Conservation (phyloP, 2,329 filamentous ascomycete species). For the Hymenoscyphus occultus region DNA sequence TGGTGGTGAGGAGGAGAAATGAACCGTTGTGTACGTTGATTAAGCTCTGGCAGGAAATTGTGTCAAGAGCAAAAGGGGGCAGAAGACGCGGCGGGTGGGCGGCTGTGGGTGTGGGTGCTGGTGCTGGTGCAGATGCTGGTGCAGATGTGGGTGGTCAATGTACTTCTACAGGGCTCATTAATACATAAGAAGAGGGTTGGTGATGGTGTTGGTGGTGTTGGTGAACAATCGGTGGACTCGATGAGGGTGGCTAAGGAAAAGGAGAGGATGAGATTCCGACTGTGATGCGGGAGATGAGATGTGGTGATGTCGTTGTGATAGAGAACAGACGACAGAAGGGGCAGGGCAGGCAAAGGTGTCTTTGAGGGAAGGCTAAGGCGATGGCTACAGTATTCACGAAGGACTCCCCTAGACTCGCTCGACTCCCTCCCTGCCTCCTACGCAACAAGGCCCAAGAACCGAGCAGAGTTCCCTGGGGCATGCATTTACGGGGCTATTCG, state of each 20-base stretch:
- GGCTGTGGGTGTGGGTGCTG: too few species aligned
- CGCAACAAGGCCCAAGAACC: too few species aligned
- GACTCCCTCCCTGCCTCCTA: too few species aligned
- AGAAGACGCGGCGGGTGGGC: not conserved
- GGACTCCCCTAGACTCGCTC: too few species aligned
- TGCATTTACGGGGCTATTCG: not conserved
- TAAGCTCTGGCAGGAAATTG: constrained; percentile 19
- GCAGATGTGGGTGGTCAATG: constrained; percentile 15
- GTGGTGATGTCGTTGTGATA: constrained; percentile 7
- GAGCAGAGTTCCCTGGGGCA: too few species aligned
- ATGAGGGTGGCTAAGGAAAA: not conserved
- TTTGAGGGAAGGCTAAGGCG: constrained; percentile 6
- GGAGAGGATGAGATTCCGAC: constrained; percentile 10
- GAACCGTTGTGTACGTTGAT: constrained; percentile 25
- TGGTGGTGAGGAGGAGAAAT: constrained; percentile 13
- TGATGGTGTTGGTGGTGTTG: not conserved
- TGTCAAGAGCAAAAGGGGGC: constrained; percentile 9
- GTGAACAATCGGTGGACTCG: not conserved
- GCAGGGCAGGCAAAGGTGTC: constrained; percentile 9
- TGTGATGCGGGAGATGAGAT: constrained; percentile 4
- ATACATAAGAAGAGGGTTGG: constrained; percentile 17
- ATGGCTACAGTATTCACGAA: constrained; percentile 1
- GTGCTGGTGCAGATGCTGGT: too few species aligned
- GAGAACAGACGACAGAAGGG: not conserved
- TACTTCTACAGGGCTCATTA: constrained; percentile 27